phyloP scores from a whole-genome alignment of 768 basidiomycete genomes.

The Rhizopogon vinicolor region DNA sequence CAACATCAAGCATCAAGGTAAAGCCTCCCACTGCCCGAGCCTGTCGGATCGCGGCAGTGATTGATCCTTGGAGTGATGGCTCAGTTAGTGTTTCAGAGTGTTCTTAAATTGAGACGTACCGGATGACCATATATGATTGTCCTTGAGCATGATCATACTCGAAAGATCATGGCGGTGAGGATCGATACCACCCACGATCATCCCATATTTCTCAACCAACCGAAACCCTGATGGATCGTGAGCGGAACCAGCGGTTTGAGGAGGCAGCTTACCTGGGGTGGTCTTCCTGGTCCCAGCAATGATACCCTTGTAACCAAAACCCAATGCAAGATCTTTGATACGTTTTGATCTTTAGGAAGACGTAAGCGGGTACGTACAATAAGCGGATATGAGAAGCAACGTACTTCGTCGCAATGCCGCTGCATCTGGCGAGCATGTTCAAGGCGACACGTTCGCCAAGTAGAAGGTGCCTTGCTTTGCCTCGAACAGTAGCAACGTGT shows the following conservation, averaged over 20 bases:
- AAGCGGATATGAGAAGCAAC: conserved; percentile 13
- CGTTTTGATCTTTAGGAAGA: conserved; percentile 61
- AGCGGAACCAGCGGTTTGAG: background rate
- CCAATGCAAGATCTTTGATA: conserved; percentile 73
- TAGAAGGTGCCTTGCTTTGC: conserved; percentile 82
- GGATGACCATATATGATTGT: conserved; percentile 98
- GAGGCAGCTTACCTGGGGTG: conserved; percentile 60
- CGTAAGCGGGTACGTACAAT: background rate
- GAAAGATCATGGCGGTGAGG: conserved; percentile 95
- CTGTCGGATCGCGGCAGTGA: conserved; percentile 79
- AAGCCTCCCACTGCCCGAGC: conserved; percentile 93
- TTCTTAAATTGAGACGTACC: conserved; percentile 39
- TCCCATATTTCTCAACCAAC: conserved; percentile 96
- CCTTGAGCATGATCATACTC: conserved; percentile 99
- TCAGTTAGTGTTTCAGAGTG: background rate
- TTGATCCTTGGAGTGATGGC: conserved; percentile 58
- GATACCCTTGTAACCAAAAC: conserved; percentile 78
- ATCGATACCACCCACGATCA: conserved; percentile 97
- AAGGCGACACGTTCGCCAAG: conserved; percentile 91
- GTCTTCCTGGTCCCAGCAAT: conserved; percentile 97
- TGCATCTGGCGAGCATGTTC: conserved; percentile 91
- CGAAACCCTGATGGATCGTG: conserved; percentile 65
- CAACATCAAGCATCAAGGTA: conserved; percentile 87
- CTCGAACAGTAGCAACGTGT: conserved; percentile 87
- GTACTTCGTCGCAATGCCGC: conserved; percentile 94